These are phyloP conservation scores for Colletotrichum incanum DNA, from an alignment of 2,329 filamentous ascomycete species.

Conservation along the genomic window DNA sequence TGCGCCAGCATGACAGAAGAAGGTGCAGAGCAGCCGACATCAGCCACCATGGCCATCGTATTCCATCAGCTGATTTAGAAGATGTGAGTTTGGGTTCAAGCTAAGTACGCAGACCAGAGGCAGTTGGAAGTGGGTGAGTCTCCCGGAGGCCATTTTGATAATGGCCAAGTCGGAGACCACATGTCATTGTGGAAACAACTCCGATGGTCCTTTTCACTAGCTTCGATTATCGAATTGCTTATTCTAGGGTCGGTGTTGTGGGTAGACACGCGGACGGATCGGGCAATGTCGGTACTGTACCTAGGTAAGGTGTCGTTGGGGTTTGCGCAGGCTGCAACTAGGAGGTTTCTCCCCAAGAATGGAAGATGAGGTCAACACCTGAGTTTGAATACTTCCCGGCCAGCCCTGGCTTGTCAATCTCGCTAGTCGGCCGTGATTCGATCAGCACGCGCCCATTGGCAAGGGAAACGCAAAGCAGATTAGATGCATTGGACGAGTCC, in stretches of 20 bases:
- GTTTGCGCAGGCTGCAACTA: not conserved
- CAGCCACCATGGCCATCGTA: too few relatives aligned
- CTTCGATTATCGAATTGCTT: conserved; percentile 19
- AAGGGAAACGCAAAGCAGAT: conserved; percentile 16
- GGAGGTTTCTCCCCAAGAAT: not conserved
- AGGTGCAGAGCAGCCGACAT: not conserved
- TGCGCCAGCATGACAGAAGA: not conserved
- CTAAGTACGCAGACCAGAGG: too few relatives aligned
- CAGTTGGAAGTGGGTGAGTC: not conserved
- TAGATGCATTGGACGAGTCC: conserved; percentile 4
- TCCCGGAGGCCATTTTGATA: not conserved
- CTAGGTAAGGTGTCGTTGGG: not conserved
- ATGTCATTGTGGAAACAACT: conserved; percentile 19
- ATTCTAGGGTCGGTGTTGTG: not conserved
- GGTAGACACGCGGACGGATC: too few relatives aligned
- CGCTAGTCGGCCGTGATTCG: conserved; percentile 29
- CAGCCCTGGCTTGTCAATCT: conserved; percentile 34
- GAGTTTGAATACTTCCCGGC: conserved; percentile 26
- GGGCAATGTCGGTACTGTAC: not conserved
- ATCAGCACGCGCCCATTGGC: conserved; percentile 21
- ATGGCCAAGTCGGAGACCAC: not conserved
- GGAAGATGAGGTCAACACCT: conserved; percentile 3
- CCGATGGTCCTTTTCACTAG: conserved; percentile 23
- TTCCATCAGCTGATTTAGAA: not conserved
- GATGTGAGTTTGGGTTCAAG: not conserved